phyloP scores from a whole-genome alignment of 2,329 filamentous ascomycete genomes.

The Neurospora crassa region DNA sequence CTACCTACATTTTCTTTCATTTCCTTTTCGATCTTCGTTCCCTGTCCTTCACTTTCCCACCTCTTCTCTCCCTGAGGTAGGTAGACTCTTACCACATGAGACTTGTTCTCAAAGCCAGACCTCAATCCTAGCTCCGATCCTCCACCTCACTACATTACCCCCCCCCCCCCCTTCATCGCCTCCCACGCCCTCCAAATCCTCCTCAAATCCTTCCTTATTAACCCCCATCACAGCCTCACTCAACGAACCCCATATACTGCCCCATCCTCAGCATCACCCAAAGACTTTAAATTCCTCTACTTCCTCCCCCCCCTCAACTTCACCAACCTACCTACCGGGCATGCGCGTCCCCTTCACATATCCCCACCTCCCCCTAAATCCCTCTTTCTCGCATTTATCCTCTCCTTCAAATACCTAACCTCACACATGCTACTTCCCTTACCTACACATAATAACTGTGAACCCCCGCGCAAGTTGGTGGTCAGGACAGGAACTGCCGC shows the following conservation, averaged over 20 bases:
- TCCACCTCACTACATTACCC: neutral
- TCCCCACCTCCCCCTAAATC: neutral
- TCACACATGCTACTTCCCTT: neutral
- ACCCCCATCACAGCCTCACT: neutral
- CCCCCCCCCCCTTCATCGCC: too few relatives aligned
- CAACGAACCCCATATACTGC: neutral
- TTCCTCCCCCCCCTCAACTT: conserved; percentile 63
- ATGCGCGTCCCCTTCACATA: too few relatives aligned
- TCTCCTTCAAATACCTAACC: neutral
- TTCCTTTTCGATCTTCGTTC: neutral
- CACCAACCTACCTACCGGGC: conserved; percentile 46
- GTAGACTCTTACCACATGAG: neutral
- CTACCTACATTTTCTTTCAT: neutral
- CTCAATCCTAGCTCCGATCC: neutral
- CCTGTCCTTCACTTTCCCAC: neutral
- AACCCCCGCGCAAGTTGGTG: neutral
- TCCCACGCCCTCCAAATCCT: neutral
- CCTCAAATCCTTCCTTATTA: neutral
- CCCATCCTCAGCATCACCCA: conserved; percentile 5
- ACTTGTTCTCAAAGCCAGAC: neutral
- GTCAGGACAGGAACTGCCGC: neutral
- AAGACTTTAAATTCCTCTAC: conserved; percentile 52
- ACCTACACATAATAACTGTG: neutral
- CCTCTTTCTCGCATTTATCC: neutral
- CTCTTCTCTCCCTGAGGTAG: neutral